Base-by-base conservation (phyloP, 2,329 filamentous ascomycete genomes). In the Colletotrichum sansevieriae region DNA sequence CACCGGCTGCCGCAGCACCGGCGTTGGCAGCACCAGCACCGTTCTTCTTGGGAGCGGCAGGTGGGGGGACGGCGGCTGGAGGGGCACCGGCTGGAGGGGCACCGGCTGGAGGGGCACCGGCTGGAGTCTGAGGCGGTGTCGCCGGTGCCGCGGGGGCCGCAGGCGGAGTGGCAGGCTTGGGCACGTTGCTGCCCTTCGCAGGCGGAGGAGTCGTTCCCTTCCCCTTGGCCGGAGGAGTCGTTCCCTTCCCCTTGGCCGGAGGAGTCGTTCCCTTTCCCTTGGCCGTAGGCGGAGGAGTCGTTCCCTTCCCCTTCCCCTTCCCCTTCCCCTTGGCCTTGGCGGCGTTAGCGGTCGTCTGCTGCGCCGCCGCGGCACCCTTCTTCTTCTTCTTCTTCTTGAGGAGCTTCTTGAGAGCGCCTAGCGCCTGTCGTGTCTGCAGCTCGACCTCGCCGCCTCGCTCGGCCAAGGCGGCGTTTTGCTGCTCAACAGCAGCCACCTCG, bases 21-120 rank as follows among this genome's bases (percentile, higher is more conserved):
- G 61, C 65, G 15, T 57, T 63, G 3, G 47, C 37, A n/a, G 65
- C 55, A 4, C 65, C 62, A 15, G 47, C 33, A 8, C 46, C 55
- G 6, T 46, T 13, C 47, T 68, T 65, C 47, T 68, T 65, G 20
- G 65, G 63, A 29, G 22, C 29, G n/a, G n/a, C 25, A 13, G n/a
- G n/a, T n/a, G n/a, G n/a, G n/a, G n/a, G n/a, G n/a, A n/a, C n/a
- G n/a, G n/a, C n/a, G n/a, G n/a, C n/a, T n/a, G n/a, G n/a, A 13
- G 56, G 37, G 8, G 22, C 12, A 1, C 29, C 37, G 8, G 25
- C n/a, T 6, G 59, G 46, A 3, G 20, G 20, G 3, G 22, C 15
- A 18, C 18, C 18, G 35, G 46, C n/a, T 22, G 58, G 58, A 8
- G 58, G 29, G 6, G 20, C 58, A 8, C 46, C 33, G 10, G 46